Conservation (phyloP, 1,284 basidiomycete species). For the Cryptococcus wingfieldii region DNA sequence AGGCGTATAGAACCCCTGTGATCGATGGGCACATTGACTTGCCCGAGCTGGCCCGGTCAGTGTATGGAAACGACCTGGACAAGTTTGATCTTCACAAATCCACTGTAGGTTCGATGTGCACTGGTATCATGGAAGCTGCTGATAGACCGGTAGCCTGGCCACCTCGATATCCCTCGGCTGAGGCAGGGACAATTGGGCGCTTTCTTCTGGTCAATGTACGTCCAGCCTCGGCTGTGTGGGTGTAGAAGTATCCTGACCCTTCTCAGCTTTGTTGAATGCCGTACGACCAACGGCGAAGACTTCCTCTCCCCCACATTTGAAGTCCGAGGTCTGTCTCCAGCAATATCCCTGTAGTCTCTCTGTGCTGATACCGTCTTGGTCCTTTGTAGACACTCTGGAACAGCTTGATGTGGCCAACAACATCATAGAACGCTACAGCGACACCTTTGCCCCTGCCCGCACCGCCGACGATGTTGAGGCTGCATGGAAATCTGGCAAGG, state of each 20-base stretch:
- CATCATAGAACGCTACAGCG: slow-evolving; percentile 70
- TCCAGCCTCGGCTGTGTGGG: neutral
- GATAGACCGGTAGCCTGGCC: slow-evolving; percentile 40
- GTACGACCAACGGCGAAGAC: slow-evolving; percentile 55
- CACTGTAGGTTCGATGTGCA: slow-evolving; percentile 31
- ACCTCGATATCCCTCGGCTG: slow-evolving; percentile 81
- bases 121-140: slow-evolving; percentile 2
- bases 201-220: slow-evolving; percentile 82
- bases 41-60: slow-evolving; percentile 55
- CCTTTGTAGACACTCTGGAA: slow-evolving; percentile 70
- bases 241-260: neutral
- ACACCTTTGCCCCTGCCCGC: slow-evolving; percentile 67
- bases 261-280: slow-evolving; percentile 31
- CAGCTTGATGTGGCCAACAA: slow-evolving; percentile 80
- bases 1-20: slow-evolving; percentile 32
- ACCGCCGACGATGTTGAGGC: slow-evolving; percentile 60
- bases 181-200: slow-evolving; percentile 74
- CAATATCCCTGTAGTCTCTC: no score
- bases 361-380: neutral
- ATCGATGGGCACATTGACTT: slow-evolving; percentile 51
- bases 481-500: slow-evolving; percentile 65
- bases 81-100: slow-evolving; percentile 61
- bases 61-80: slow-evolving; percentile 68
- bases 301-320: slow-evolving; percentile 71
- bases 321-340: slow-evolving; percentile 58